Percentiles rank a stretch among this genome's conserved stretches.
These are phyloP conservation scores for Saturnispora gosingensis DNA, from an alignment of 805 yeast species.

Conservation along the genomic window DNA sequence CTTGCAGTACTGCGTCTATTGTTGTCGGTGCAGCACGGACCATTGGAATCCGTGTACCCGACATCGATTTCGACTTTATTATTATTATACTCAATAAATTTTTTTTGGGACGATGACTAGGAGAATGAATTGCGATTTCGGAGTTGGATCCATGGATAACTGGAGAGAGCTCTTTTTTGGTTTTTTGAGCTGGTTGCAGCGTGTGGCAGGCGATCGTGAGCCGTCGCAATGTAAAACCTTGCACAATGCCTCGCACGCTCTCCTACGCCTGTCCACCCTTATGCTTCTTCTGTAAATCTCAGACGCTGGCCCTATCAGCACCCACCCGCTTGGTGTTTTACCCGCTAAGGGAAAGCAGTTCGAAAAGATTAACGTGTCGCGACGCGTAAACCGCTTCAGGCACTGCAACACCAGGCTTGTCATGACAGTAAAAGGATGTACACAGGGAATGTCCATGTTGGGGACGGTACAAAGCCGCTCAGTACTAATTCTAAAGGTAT, in stretches of 20 bases:
- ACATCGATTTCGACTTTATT: neutral
- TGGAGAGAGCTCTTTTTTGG: neutral
- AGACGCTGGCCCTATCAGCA: neutral
- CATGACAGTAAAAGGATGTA: neutral
- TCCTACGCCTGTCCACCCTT: no score
- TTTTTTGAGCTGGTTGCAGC: neutral
- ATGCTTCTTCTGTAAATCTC: no score
- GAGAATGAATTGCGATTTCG: neutral
- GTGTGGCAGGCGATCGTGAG: neutral
- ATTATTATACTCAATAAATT: neutral
- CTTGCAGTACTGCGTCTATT: neutral
- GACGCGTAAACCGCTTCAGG: neutral
- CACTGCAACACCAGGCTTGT: neutral
- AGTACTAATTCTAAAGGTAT: no score
- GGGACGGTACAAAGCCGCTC: no score
- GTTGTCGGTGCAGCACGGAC: neutral
- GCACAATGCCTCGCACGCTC: no score
- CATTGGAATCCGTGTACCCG: neutral
- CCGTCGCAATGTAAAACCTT: neutral
- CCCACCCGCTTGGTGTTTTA: neutral
- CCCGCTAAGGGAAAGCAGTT: neutral
- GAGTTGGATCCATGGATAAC: neutral
- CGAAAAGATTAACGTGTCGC: neutral
- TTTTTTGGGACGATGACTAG: neutral
- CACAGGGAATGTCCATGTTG: no score